Evolutionary conservation across 2,329 filamentous ascomycete species (phyloP).

Genomic region (Trichoderma simmonsii): DNA sequence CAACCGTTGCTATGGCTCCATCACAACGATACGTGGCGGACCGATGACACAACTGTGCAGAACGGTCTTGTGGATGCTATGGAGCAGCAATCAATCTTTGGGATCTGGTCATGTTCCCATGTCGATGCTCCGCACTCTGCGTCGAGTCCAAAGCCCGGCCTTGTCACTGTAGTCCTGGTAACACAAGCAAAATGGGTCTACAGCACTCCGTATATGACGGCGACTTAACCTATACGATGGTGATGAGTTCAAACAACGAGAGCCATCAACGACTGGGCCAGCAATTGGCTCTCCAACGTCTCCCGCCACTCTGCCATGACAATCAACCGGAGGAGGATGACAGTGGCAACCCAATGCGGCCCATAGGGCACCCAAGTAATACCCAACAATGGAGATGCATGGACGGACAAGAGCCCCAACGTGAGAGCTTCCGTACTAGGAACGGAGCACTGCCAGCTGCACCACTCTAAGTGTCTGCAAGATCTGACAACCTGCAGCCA

Average conservation of each 20-base stretch:
- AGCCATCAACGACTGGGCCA: neutral
- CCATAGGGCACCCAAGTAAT: slow-evolving; percentile 10
- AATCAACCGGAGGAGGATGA: neutral
- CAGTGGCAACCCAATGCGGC: slow-evolving; percentile 1
- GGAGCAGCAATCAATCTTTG: slow-evolving; percentile 4
- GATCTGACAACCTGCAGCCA: neutral
- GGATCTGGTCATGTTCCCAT: neutral
- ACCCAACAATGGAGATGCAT: slow-evolving; percentile 14
- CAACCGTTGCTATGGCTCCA: slow-evolving; percentile 5
- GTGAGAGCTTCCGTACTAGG: slow-evolving; percentile 7
- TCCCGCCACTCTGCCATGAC: neutral
- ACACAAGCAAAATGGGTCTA: neutral
- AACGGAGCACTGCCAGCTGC: neutral
- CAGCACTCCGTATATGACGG: neutral
- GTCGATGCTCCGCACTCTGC: neutral
- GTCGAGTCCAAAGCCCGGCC: neutral
- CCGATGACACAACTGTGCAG: slow-evolving; percentile 11
- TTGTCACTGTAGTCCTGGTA: neutral
- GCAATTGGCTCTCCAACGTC: neutral
- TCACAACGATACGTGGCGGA: slow-evolving; percentile 11
- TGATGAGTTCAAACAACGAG: neutral
- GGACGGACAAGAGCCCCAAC: neutral
- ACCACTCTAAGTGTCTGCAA: slow-evolving; percentile 4
- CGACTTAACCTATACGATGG: neutral
- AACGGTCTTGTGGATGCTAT: slow-evolving; percentile 2